These are phyloP conservation scores for Talaromyces sp. DNA, from an alignment of 2,329 filamentous ascomycete genomes.

Conservation along the genomic window DNA sequence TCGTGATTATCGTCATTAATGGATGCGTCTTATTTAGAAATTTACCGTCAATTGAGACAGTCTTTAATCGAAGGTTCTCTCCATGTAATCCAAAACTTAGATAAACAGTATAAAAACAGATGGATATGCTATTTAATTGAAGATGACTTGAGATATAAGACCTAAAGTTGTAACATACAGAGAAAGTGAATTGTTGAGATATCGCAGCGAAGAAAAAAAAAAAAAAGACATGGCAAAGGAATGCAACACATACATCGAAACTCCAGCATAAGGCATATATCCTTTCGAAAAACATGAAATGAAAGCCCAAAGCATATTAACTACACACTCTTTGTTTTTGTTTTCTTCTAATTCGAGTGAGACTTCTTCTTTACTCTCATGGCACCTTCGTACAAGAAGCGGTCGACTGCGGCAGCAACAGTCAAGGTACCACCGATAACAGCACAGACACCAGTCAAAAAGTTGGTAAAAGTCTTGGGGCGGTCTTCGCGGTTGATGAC, in stretches of 20 bases:
- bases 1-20: neutral
- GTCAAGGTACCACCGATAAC: constrained; percentile 93
- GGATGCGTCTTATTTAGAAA: too few species aligned
- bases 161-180: neutral
- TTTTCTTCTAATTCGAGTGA: constrained; percentile 48
- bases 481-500: constrained; percentile 93
- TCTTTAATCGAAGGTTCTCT: neutral
- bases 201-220: neutral
- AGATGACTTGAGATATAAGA: neutral
- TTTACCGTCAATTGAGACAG: neutral
- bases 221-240: neutral
- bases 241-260: neutral
- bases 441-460: constrained; percentile 89
- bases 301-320: neutral
- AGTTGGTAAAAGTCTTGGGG: constrained; percentile 82
- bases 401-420: constrained; percentile 87
- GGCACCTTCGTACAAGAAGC: constrained; percentile 83
- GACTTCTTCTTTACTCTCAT: constrained; percentile 70
- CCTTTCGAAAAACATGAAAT: neutral
- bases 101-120: neutral
- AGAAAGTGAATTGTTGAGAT: neutral
- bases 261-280: neutral
- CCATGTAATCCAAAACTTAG: neutral
- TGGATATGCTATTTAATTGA: neutral
- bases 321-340: neutral